Base-by-base conservation (phyloP, 2,329 filamentous ascomycete species). In the Botrytis byssoidea region DNA sequence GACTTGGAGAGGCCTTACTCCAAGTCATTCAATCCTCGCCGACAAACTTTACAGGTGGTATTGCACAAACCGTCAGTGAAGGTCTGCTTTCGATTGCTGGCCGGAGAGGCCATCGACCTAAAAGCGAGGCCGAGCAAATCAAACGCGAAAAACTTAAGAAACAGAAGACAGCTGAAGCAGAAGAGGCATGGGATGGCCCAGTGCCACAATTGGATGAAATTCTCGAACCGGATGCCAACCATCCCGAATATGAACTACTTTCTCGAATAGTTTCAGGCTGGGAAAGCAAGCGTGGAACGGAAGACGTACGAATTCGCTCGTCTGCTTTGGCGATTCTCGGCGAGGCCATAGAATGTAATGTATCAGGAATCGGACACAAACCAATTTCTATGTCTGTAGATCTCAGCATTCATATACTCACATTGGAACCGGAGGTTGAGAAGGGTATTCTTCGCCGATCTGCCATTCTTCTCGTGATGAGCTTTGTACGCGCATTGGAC, bases 251-350 rank as follows among this genome's bases (percentile, higher is more conserved):
- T 73, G 89, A 85, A 44, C 84, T 86, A 65, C 79, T 91, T 20
- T 83, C 85, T 35, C 84, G 86, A 74, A 92, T 93, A 74, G 84
- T 93, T 0, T 83, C 86, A 22, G 91, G 90, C 0, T 93, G 92
- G 92, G 86, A 91, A 76, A 87, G 89, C 75, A 90, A 88, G 73
- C 83, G 86, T 25, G 91, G 90, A 0, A 86, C 86, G 74, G 92
- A 94, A 80, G 92, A 94, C 78, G 84, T 93, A 20, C 86, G 92
- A 6, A 87, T 94, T 77, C 88, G 92, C 1, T 84, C 91, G 22
- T 93, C 91, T 35, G 90, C 91, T 6, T 81, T 94, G 10, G 91
- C 90, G 7, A 86, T 94, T 65, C 84, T 94, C 61, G 87, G 88
- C 0, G 83, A 83, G 1, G 85, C 85, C 0, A 81, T 93, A 40